Evolutionary conservation across 176 grass and related monocot genomes (phyloP), one percentile per base, ranked within the genome.

Genomic region (Ananas comosus): DNA sequence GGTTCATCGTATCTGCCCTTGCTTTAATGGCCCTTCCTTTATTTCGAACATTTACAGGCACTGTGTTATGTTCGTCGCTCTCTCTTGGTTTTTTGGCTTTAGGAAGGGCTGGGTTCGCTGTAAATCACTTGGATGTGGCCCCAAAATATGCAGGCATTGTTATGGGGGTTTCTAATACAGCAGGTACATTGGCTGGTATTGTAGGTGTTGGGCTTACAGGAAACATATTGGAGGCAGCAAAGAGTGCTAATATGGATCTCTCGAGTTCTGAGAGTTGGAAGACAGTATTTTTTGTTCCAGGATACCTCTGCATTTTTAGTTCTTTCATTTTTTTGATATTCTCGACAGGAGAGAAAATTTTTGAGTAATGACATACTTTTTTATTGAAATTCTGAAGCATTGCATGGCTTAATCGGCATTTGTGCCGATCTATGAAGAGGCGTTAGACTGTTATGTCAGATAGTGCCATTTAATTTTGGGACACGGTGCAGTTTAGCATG

Each of bases 41-140:
- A 53, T 80, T 90, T 69, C 85, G 83, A 51, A 90, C 81, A 48
- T 72, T 81, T 51, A 78, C 66, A 58, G 80, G 87, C 72, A 80
- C 87, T 21, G 76, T 96, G 18, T 16, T 83, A 0, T 96, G 86
- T 71, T 85, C 86, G 48, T 82, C 87, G 0, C 48, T 95, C 53
- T 85, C 83, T 63, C 86, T 95, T 66, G 91, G 91, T 29, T 84
- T 86, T 72, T 70, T 95, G 5, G 86, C 91, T 59, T 79, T 90
- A 42, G 91, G 91, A 50, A 83, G 91, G 71, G 86, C 91, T 42
- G 91, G 86, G 25, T 95, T 95, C 48, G 86, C 91, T 48, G 86
- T 90, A 64, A 95, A 90, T 70, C 91, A 95, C 82, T 85, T 95
- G 91, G 91, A 90, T 23, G 64, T 90, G 70, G 91, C 91, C 72